A percentile compares a stretch with the other conserved stretches of the same genome.
phyloP scores from a whole-genome alignment of 257 asterid genomes.

The Solanum habrochaites region DNA sequence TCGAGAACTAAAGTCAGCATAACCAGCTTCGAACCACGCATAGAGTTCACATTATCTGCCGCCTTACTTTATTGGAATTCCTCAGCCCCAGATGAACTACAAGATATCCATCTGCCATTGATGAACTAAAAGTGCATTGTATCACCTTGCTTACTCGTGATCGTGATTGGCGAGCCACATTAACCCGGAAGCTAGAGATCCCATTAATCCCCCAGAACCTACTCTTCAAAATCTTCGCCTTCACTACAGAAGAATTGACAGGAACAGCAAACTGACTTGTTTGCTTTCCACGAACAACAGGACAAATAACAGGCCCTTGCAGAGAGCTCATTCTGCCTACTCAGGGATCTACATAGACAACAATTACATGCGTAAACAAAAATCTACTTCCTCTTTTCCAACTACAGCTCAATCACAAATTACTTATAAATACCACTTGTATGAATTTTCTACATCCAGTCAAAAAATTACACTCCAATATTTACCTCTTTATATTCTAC shows the following conservation, averaged over 20 bases:
- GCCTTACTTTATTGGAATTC: slow-evolving; percentile 53
- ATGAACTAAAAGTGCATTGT: slow-evolving; percentile 62
- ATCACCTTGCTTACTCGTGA: slow-evolving; percentile 23
- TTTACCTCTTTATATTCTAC: background rate
- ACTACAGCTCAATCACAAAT: background rate
- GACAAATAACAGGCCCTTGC: slow-evolving; percentile 54
- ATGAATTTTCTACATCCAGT: background rate
- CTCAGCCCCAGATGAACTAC: too few species aligned
- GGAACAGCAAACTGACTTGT: slow-evolving; percentile 32
- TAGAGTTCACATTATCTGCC: slow-evolving; percentile 79
- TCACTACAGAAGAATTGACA: slow-evolving; percentile 26
- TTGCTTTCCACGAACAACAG: slow-evolving; percentile 50
- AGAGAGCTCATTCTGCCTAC: slow-evolving; percentile 7
- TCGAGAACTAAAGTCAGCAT: background rate
- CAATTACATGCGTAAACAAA: background rate
- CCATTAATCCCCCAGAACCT: slow-evolving; percentile 48
- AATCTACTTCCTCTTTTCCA: background rate
- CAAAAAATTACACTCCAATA: background rate
- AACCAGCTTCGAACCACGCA: slow-evolving; percentile 97
- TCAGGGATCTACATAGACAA: background rate
- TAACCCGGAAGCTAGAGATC: slow-evolving; percentile 1
- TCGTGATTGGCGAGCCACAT: slow-evolving; percentile 11
- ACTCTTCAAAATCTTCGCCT: slow-evolving; percentile 31
- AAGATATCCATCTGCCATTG: slow-evolving; percentile 79
- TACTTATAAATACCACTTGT: background rate